Evolutionary conservation across 1,284 basidiomycete genomes (phyloP), one percentile per base, ranked within the genome.

Genomic region (Irpex sp.): DNA sequence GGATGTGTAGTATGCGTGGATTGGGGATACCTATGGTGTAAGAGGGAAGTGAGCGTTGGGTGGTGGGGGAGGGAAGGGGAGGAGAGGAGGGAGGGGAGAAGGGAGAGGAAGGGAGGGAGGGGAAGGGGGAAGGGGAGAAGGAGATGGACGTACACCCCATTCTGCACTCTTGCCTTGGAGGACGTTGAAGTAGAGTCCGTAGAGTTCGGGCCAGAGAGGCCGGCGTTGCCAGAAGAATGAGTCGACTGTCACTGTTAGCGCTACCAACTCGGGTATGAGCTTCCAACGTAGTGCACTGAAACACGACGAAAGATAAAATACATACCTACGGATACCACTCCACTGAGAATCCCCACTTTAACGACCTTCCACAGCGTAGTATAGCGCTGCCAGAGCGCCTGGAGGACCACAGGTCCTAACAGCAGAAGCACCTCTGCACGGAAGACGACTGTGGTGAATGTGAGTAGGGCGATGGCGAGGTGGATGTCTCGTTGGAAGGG

Each of bases 171-270:
- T 93, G 21, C 95, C 94, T 72, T 94, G 77, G 15, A 91, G 79
- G 26, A 98, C 86, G 72, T 99, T 99, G 81, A 95, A 99, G 66
- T 90, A 85, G 19, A 96, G 69, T 1, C 88, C 85, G 4, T 86
- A 79, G 13, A 94, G 78, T 73, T 99, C 97, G 0, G 97, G 97
- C 96, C 96, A 98, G 1, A 96, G 72, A 5, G 84, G 79, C 71
- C 79, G 81, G 66, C 76, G 74, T 57, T 80, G 74, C 96, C 96
- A 98, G 73, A 97, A 92, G 76, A 91, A 92, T 0, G 94, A 93
- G 74, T 99, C 97, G 31, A 97, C 78, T 0, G 76, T 31, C 0
- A 89, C 72, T 0, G 92, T 92, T 11, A 87, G 65, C 2, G 76
- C 92, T 94, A 64, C 11, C n/a, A 48, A 26, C 21, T 26, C 21